phyloP scores from a whole-genome alignment of 345 rosid genomes.

The Populus simonii region DNA sequence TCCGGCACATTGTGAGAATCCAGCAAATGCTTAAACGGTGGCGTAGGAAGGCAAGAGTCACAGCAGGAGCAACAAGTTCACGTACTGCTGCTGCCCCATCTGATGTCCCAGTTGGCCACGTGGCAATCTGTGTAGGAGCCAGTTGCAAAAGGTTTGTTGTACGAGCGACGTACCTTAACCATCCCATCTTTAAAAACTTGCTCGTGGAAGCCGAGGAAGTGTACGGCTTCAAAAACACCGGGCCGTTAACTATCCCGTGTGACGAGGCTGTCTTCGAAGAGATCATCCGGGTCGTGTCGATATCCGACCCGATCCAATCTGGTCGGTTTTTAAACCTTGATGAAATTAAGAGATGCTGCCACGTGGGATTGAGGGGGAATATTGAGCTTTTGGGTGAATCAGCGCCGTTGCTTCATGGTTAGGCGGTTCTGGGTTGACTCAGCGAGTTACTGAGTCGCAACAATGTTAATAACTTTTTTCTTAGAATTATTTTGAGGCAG shows the following conservation, averaged over 20 bases:
- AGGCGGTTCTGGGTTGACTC: constrained; percentile 16
- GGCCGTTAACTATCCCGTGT: constrained; percentile 77
- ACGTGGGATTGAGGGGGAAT: constrained; percentile 33
- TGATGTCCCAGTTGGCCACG: constrained; percentile 81
- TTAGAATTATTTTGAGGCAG: neutral
- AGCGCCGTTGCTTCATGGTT: constrained; percentile 58
- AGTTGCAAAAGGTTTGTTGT: constrained; percentile 57
- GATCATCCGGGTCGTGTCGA: constrained; percentile 44
- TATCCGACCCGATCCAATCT: constrained; percentile 28
- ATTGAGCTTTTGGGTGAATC: constrained; percentile 42
- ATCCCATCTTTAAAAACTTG: constrained; percentile 66
- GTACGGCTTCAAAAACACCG: constrained; percentile 68
- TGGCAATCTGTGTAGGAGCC: constrained; percentile 70
- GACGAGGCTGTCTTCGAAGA: constrained; percentile 81
- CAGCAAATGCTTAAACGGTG: constrained; percentile 75
- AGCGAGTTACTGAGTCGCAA: constrained; percentile 18
- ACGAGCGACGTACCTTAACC: constrained; percentile 74
- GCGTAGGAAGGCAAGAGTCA: constrained; percentile 61
- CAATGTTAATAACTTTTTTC: neutral
- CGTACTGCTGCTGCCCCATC: constrained; percentile 27
- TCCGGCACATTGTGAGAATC: constrained; percentile 68
- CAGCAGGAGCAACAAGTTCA: constrained; percentile 20
- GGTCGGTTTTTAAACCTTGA: constrained; percentile 32
- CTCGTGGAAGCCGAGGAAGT: constrained; percentile 78
- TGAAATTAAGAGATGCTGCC: constrained; percentile 58